These are phyloP conservation scores for Paraleonurus japonicus DNA, from an alignment of 257 asterid species.

Conservation along the genomic window DNA sequence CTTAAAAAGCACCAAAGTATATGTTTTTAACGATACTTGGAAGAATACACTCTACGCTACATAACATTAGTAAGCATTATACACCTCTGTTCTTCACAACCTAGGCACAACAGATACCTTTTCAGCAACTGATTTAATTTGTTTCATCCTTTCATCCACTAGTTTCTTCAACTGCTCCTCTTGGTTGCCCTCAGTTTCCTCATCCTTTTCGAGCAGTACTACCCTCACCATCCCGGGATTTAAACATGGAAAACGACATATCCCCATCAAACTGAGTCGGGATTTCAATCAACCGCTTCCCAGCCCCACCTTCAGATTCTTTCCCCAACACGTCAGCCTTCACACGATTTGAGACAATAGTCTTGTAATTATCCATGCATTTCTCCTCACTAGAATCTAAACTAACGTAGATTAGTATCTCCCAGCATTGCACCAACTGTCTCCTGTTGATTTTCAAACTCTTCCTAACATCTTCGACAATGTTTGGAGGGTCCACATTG, in stretches of 20 bases:
- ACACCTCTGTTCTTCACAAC: slow-evolving; percentile 20
- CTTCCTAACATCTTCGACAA: slow-evolving; percentile 62
- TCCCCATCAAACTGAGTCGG: slow-evolving; percentile 68
- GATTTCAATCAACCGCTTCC: slow-evolving; percentile 68
- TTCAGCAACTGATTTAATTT: slow-evolving; percentile 59
- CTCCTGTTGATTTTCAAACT: slow-evolving; percentile 73
- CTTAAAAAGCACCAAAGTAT: background rate
- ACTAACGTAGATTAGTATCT: slow-evolving; percentile 70
- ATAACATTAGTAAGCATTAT: background rate
- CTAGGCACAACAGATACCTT: slow-evolving; percentile 40
- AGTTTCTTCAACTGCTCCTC: slow-evolving; percentile 69
- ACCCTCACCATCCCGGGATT: slow-evolving; percentile 45
- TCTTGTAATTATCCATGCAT: slow-evolving; percentile 52
- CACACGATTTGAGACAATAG: slow-evolving; percentile 51
- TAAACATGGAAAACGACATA: slow-evolving; percentile 79
- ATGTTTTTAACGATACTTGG: background rate
- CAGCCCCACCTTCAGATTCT: slow-evolving; percentile 52
- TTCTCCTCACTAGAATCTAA: slow-evolving; percentile 53
- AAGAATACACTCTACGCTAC: background rate
- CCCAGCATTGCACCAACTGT: slow-evolving; percentile 94
- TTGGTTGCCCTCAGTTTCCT: slow-evolving; percentile 33
- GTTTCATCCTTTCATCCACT: slow-evolving; percentile 73
- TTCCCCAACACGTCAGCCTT: slow-evolving; percentile 78
- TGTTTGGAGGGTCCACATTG: slow-evolving; percentile 48
- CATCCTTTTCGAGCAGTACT: slow-evolving; percentile 45